Base-by-base conservation (phyloP, 345 rosid species). In the Citrus cavaleriei region DNA sequence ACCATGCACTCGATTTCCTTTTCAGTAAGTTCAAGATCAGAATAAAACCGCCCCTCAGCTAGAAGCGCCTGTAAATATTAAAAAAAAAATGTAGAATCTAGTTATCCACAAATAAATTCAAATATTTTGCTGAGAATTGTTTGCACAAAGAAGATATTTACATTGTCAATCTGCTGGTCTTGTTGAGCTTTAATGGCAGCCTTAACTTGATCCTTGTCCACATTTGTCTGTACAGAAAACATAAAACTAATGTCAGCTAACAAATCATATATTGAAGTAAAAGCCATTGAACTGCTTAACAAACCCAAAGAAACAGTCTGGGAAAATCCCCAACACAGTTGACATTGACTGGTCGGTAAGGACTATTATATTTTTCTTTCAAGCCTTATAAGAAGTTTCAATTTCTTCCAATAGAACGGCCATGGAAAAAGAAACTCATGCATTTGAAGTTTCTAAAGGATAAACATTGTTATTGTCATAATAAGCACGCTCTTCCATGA, bases 161-260 rank as follows among this genome's bases (percentile, higher is more conserved):
- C 99, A 86, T 94, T 91, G 78, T 97, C 96, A 77, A 97, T 91
- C 84, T 97, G 99, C 75, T 90, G 96, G 74, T 97, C 98, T 85
- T 97, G 99, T 86, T 97, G 99, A 72, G 98, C 97, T 83, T 92
- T 94, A 68, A 97, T 97, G 68, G 99, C 99, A 74, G 99, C 99
- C 92, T 97, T 94, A 74, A 97, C 91, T 85, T 92, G 94, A 84
- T 93, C 97, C 81, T 85, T 89, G 84, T 97, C 98, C 82, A 94
- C 98, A 69, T 88, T 93, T 70, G 85, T 88, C 99, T 97, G 95
- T 70, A 88, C 51, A 83, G 14, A 42, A 63, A 78, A 81, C 82
- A 73, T 19, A 70, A 40, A n/a, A 28, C 62, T 70, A 58, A 10
- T 1, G 59, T 66, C 72, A 65, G 77, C 18, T 60, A 78, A 58